Base-by-base conservation (phyloP, 257 asterid species). In the Ocimum tenuiflorum region DNA sequence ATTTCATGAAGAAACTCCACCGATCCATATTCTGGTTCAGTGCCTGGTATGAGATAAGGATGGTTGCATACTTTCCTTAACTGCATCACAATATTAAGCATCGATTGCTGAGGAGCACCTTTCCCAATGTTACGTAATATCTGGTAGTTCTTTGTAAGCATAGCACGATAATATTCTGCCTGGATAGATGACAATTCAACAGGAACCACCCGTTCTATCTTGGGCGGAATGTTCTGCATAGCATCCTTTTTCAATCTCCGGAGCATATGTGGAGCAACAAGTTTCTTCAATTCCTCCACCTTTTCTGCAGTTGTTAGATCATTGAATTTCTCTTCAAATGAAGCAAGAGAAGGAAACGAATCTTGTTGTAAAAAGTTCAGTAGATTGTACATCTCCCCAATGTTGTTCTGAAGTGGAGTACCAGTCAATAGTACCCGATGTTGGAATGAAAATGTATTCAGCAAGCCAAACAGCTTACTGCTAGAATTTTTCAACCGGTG, bases 51-150 rank as follows among this genome's bases (percentile, higher is more conserved):
- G 53, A 94, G 95, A 81, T 94, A 94, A 58, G 99, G 99, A 79
- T 94, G 99, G 73, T 94, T 94, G 83, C 99, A 94, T 54, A 94
- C 95, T 78, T 94, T 94, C 76, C 97, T 79, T 46, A 94, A 75
- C 83, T 94, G 97, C 99, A 94, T 94, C 67, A 94, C 99, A 35
- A 94, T 94, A 70, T 94, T 94, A 71, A 89, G 86, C 99, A 90
- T 88, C 8, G 97, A 94, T 76, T 94, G 96, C 78, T 85, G 97
- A 3, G 91, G 90, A 70, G 76, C 91, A 49, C 95, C 96, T 80
- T 90, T 94, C 31, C 97, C 97, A 13, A 90, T 79, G 87, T 94
- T 94, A 50, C 97, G 94, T 65, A 94, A 78, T 59, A 94, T 60
- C 81, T 94, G 97, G 82, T 94, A 94, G 75, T 94, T 94, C 80